These are phyloP conservation scores for Globisporangium acanthophoron DNA, from an alignment of 352 stramenopile species.

Conservation along the genomic window DNA sequence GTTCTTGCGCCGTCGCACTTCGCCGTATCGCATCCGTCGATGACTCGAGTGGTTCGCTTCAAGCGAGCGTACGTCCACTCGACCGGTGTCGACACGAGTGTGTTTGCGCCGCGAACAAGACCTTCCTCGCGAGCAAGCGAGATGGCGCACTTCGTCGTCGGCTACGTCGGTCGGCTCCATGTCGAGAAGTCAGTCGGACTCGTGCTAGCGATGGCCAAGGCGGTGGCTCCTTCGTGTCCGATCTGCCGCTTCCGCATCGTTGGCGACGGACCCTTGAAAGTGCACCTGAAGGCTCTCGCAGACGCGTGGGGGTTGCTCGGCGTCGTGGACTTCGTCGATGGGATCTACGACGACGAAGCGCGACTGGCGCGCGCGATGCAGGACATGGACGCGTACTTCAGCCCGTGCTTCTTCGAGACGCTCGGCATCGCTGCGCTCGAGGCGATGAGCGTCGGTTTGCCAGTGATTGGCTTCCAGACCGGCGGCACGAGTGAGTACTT, in stretches of 20 bases:
- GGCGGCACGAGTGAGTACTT: conserved; percentile 43
- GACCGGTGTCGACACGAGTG: conserved; percentile 30
- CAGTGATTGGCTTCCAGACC: conserved; percentile 43
- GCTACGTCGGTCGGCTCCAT: conserved; percentile 39
- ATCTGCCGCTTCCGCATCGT: conserved; percentile 26
- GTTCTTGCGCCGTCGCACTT: conserved; percentile 55
- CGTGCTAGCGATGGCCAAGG: conserved; percentile 24
- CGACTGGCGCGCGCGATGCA: conserved; percentile 24
- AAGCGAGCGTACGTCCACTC: conserved; percentile 26
- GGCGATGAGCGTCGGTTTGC: conserved; percentile 50
- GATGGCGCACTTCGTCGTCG: conserved; percentile 25
- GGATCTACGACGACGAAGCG: conserved; percentile 39
- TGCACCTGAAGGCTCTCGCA: conserved; percentile 19
- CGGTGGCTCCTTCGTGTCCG: conserved; percentile 18
- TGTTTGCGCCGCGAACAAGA: conserved; percentile 24
- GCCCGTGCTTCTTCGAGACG: conserved; percentile 39
- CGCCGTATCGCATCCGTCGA: conserved; percentile 35
- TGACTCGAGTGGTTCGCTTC: conserved; percentile 19
- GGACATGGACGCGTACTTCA: conserved; percentile 37
- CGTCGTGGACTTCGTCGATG: conserved; percentile 34
- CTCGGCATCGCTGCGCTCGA: conserved; percentile 48
- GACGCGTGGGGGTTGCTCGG: conserved; percentile 23
- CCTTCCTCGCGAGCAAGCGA: not conserved
- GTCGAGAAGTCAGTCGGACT: conserved; percentile 47
- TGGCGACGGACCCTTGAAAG: conserved; percentile 30